Conservation (phyloP, 179 eudicot genomes). For the Heliamphora ciliata region DNA sequence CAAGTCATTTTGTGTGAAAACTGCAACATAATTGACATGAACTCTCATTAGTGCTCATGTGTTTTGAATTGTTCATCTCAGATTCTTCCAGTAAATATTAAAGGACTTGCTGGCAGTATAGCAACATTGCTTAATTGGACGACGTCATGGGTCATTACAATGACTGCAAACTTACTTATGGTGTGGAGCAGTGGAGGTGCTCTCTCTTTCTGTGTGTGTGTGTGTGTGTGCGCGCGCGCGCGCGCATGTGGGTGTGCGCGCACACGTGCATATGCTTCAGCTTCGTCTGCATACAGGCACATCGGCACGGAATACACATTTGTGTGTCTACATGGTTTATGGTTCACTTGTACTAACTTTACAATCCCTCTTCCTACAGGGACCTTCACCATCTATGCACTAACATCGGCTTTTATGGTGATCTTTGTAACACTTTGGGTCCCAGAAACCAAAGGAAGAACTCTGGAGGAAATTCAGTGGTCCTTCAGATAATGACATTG, state of each 20-base stretch:
- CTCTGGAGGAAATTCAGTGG: constrained; percentile 72
- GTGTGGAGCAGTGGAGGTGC: constrained; percentile 82
- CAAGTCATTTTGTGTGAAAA: neutral
- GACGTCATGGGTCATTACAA: constrained; percentile 57
- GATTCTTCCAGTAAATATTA: constrained; percentile 81
- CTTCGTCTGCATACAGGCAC: too few species aligned
- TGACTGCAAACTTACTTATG: constrained; percentile 75
- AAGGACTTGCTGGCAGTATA: constrained; percentile 83
- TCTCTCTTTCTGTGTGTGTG: constrained; percentile 1
- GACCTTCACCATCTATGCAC: constrained; percentile 55
- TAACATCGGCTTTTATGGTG: constrained; percentile 52
- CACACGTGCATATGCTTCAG: too few species aligned
- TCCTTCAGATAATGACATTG: constrained; percentile 50
- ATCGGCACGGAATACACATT: too few species aligned
- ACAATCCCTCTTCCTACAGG: constrained; percentile 30
- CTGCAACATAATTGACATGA: neutral
- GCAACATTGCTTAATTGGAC: constrained; percentile 86
- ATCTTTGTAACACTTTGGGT: constrained; percentile 63
- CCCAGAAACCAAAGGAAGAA: constrained; percentile 85
- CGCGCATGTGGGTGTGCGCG: too few species aligned
- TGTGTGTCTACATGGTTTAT: neutral
- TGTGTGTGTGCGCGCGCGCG: constrained; percentile 15
- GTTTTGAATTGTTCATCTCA: constrained; percentile 23
- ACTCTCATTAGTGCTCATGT: neutral
- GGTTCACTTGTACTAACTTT: constrained; percentile 7